A percentile compares a stretch with the other conserved stretches of the same genome.
phyloP scores from a whole-genome alignment of 2,329 filamentous ascomycete species.

The Verticillium zaregamsianum region DNA sequence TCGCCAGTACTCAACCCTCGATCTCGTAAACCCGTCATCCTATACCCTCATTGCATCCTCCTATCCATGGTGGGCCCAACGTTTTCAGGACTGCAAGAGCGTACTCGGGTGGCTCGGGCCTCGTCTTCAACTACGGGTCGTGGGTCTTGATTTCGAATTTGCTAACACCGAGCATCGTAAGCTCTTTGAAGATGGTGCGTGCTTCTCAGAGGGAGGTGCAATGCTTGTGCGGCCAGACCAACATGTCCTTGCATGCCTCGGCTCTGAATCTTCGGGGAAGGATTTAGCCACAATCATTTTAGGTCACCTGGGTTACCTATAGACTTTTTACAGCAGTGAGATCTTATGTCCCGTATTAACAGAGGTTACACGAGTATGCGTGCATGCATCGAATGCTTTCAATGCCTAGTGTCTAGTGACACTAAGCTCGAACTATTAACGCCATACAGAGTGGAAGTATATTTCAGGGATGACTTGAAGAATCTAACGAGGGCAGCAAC shows the following conservation, averaged over 20 bases:
- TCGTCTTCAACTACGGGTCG: not conserved
- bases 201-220: conserved; percentile 19
- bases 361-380: no score
- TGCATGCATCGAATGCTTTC: no score
- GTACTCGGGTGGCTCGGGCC: not conserved
- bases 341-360: no score
- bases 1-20: conserved; percentile 28
- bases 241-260: conserved; percentile 22
- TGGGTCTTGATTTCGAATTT: conserved; percentile 1
- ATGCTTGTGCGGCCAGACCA: conserved; percentile 33
- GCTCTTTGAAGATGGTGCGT: conserved; percentile 15
- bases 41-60: conserved; percentile 3
- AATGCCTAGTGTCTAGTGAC: no score
- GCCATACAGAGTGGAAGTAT: no score
- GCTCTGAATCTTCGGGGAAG: not conserved
- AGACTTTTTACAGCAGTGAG: no score
- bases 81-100: not conserved
- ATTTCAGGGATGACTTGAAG: no score
- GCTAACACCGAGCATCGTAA: not conserved
- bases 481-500: no score
- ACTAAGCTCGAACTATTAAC: no score
- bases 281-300: no score
- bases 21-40: conserved; percentile 19
- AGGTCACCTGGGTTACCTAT: no score
- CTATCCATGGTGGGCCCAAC: not conserved